Conservation (phyloP, 106 monocot species). For the Apostasia shenzhenica region DNA sequence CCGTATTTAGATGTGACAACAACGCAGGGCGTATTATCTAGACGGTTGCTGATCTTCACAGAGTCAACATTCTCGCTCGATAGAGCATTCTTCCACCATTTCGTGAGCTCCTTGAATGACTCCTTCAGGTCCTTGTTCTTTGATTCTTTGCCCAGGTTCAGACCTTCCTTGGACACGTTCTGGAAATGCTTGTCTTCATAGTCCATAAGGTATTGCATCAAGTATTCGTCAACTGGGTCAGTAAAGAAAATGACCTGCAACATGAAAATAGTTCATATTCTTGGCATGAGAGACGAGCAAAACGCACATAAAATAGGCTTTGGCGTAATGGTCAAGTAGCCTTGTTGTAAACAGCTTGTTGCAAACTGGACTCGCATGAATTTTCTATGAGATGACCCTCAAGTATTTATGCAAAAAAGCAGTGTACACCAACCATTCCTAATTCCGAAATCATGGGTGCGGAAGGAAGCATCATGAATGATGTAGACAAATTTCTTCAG, state of each 20-base stretch:
- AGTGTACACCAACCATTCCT: too few relatives aligned
- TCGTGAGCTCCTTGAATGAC: conserved; percentile 84
- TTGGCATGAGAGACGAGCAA: too few relatives aligned
- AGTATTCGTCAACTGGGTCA: conserved; percentile 92
- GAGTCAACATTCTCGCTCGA: conserved; percentile 76
- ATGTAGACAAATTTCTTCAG: too few relatives aligned
- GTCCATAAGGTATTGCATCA: conserved; percentile 99
- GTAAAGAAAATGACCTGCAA: conserved; percentile 95
- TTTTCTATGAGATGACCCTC: too few relatives aligned
- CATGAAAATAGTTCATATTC: background rate
- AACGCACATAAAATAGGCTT: too few relatives aligned
- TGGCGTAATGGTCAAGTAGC: too few relatives aligned
- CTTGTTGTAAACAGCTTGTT: too few relatives aligned
- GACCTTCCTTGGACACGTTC: conserved; percentile 96
- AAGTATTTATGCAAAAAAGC: too few relatives aligned
- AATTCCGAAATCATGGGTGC: too few relatives aligned
- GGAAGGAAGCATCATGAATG: too few relatives aligned
- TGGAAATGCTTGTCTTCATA: conserved; percentile 98
- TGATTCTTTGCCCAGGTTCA: conserved; percentile 82
- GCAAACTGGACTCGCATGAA: too few relatives aligned
- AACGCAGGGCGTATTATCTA: conserved; percentile 78
- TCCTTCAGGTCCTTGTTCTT: conserved; percentile 93
- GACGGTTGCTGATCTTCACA: conserved; percentile 93
- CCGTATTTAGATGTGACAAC: conserved; percentile 90
- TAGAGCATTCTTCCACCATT: conserved; percentile 88